Conservation (phyloP, 1,139 yeast genomes). For the Dujonia santamariae region DNA sequence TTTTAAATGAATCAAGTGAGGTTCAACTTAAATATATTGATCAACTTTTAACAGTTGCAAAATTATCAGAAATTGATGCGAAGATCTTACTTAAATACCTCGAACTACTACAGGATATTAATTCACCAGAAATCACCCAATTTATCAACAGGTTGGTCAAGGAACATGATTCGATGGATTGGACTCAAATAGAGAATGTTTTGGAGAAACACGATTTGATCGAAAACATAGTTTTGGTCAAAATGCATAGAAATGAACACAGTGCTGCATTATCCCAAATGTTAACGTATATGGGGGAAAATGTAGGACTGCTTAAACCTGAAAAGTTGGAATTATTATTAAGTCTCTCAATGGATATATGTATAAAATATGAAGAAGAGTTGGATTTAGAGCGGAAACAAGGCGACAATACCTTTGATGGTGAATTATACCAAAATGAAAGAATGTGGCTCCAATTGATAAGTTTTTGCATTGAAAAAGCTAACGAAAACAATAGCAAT, state of each 20-base stretch:
- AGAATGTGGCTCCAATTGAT: conserved; percentile 38
- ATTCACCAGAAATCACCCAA: no score
- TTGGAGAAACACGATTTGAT: not conserved
- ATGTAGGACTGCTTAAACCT: no score
- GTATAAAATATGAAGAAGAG: conserved; percentile 6
- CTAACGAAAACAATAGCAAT: no score
- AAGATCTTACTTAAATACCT: no score
- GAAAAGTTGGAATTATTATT: not conserved
- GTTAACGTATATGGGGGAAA: conserved; percentile 1
- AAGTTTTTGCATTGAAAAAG: conserved; percentile 20
- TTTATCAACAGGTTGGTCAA: no score
- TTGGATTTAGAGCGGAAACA: conserved; percentile 14
- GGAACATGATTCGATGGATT: no score
- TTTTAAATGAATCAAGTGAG: conserved; percentile 19
- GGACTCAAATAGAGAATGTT: not conserved
- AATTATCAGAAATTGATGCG: no score
- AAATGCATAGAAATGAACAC: conserved; percentile 1
- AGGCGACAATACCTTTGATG: conserved; percentile 18
- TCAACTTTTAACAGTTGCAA: not conserved
- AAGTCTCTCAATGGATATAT: conserved; percentile 7
- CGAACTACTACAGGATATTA: no score
- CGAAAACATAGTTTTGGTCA: conserved; percentile 1
- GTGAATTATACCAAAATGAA: conserved; percentile 26
- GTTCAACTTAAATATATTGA: not conserved
- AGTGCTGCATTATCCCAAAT: conserved; percentile 1